Percentiles rank a stretch among this genome's conserved stretches.
Conservation (phyloP, 345 rosid species). For the Populus deltoides region DNA sequence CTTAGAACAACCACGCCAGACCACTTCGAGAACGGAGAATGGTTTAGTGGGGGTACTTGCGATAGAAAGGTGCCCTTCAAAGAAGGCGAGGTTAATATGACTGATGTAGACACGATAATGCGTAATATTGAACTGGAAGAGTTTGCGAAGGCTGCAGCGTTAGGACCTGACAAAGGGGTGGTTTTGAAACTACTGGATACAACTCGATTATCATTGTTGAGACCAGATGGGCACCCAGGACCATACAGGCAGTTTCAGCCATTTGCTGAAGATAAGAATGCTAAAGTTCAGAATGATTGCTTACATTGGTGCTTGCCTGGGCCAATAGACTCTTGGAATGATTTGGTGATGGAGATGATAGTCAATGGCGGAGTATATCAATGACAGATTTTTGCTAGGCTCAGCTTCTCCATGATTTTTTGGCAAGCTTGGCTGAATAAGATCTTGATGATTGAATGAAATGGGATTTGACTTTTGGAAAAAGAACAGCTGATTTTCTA, state of each 20-base stretch:
- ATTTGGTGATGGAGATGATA: slow-evolving; percentile 33
- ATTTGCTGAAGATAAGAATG: slow-evolving; percentile 19
- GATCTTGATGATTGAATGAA: background rate
- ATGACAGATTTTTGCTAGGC: background rate
- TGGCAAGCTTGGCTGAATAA: background rate
- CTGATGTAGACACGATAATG: slow-evolving; percentile 21
- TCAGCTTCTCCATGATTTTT: background rate
- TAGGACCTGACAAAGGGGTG: slow-evolving; percentile 14
- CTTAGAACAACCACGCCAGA: slow-evolving; percentile 46
- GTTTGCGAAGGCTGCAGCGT: slow-evolving; percentile 23
- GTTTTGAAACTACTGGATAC: slow-evolving; percentile 36
- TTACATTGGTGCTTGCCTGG: slow-evolving; percentile 49
- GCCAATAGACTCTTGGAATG: slow-evolving; percentile 47
- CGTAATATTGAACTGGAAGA: slow-evolving; percentile 40
- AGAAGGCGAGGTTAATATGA: slow-evolving; percentile 20
- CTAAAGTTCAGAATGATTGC: slow-evolving; percentile 32
- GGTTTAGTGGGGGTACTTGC: slow-evolving; percentile 50
- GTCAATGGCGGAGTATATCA: background rate
- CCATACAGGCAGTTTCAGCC: slow-evolving; percentile 30
- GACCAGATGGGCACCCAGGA: slow-evolving; percentile 41
- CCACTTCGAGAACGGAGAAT: slow-evolving; percentile 49
- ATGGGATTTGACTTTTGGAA: background rate
- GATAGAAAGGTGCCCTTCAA: slow-evolving; percentile 34
- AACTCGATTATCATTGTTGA: slow-evolving; percentile 19
- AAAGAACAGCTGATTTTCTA: background rate